Evolutionary conservation across 371 early-diverging fungal species (phyloP).

Genomic region (Cokeromyces recurvatus): DNA sequence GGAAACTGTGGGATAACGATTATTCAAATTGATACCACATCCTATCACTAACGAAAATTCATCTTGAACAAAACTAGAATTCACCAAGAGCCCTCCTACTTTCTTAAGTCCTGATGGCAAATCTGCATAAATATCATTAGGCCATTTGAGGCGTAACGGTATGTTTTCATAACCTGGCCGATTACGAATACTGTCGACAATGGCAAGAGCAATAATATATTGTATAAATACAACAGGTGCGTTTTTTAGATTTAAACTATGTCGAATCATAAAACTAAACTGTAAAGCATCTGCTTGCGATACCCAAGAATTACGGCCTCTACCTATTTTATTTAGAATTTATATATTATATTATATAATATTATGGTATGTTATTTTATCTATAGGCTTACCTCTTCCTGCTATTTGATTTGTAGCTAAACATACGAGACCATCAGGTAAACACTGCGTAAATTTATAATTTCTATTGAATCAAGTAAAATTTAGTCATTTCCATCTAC

Average conservation of each 20-base stretch:
- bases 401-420: slow-evolving; percentile 73
- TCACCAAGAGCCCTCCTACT: slow-evolving; percentile 84
- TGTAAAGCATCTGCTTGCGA: slow-evolving; percentile 84
- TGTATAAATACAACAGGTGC: slow-evolving; percentile 79
- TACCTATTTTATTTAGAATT: too few relatives aligned
- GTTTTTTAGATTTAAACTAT: slow-evolving; percentile 45
- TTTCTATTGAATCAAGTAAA: slow-evolving; percentile 35
- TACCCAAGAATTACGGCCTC: slow-evolving; percentile 91
- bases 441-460: slow-evolving; percentile 45
- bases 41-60: slow-evolving; percentile 72
- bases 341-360: not conserved
- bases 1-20: slow-evolving; percentile 77
- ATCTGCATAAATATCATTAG: slow-evolving; percentile 86
- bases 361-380: not conserved
- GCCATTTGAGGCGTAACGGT: slow-evolving; percentile 88
- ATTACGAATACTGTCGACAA: slow-evolving; percentile 69
- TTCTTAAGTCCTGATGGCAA: slow-evolving; percentile 45
- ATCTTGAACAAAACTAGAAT: slow-evolving; percentile 61
- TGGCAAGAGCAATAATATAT: slow-evolving; percentile 79
- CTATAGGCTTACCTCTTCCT: slow-evolving; percentile 58
- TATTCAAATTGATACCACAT: slow-evolving; percentile 79
- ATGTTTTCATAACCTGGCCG: slow-evolving; percentile 68
- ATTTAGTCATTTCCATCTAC: not conserved
- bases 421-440: slow-evolving; percentile 73
- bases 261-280: slow-evolving; percentile 72